phyloP scores from a whole-genome alignment of 2,329 filamentous ascomycete species.

The Cordyceps javanica region DNA sequence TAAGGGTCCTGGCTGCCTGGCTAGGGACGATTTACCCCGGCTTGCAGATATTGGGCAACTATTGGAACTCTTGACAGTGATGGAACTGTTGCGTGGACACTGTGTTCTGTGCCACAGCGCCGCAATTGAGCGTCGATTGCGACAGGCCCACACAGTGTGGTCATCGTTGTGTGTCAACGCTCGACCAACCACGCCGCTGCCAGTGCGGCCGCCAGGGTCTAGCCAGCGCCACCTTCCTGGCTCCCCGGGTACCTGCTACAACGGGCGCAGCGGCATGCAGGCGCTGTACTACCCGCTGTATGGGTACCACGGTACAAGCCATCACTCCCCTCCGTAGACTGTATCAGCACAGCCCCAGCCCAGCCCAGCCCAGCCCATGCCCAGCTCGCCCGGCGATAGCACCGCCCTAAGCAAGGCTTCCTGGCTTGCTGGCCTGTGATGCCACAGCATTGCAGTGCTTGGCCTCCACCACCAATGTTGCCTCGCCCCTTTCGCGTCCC shows the following conservation, averaged over 20 bases:
- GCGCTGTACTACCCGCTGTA: not conserved
- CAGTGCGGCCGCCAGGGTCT: not conserved
- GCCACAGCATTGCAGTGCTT: slow-evolving; percentile 2
- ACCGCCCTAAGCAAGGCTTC: not conserved
- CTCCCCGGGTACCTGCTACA: not conserved
- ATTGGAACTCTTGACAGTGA: not conserved
- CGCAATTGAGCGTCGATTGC: not conserved
- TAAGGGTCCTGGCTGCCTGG: not conserved
- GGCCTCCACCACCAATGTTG: slow-evolving; percentile 3
- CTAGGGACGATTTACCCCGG: not conserved
- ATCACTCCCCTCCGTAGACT: not conserved
- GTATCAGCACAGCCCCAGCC: not conserved
- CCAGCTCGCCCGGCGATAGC: not conserved
- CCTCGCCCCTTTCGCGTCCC: slow-evolving; percentile 3
- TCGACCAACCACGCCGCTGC: not conserved
- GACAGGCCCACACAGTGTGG: not conserved
- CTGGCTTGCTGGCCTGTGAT: slow-evolving; percentile 1
- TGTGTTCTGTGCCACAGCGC: not conserved
- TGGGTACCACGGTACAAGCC: not conserved
- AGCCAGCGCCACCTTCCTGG: not conserved
- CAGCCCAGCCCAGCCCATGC: not conserved
- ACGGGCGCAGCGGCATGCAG: not conserved
- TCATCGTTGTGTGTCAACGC: not conserved
- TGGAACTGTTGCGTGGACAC: not conserved
- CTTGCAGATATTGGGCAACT: no score